Percentiles rank a stretch among this genome's conserved stretches.
These are phyloP conservation scores for Suillus weaverae DNA, from an alignment of 768 basidiomycete genomes.

Conservation along the genomic window DNA sequence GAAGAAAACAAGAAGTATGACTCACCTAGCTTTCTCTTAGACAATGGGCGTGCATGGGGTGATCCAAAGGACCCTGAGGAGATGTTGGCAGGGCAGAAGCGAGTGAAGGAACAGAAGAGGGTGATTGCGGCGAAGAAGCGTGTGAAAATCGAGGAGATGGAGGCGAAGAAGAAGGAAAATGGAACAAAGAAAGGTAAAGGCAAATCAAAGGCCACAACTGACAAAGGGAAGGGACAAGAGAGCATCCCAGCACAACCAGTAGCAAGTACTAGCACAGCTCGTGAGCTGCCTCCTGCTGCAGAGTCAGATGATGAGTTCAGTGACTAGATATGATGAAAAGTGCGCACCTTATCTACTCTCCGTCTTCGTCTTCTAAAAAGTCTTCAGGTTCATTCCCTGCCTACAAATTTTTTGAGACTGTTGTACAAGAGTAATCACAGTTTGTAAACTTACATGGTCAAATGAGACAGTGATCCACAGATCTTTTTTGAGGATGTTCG, in stretches of 20 bases:
- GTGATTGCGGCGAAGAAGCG: not conserved
- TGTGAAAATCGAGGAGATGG: not conserved
- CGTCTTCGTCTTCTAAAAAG: not conserved
- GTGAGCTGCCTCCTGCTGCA: not conserved
- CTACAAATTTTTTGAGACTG: not conserved
- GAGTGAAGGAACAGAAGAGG: not conserved
- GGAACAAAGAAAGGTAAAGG: not conserved
- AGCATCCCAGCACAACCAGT: not conserved
- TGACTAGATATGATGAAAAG: not conserved
- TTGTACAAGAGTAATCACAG: not conserved
- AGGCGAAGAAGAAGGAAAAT: not conserved
- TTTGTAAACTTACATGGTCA: conserved; percentile 5
- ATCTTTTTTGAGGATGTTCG: not conserved
- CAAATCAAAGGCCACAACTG: not conserved
- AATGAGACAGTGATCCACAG: conserved; percentile 1
- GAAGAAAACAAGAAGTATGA: conserved; percentile 9
- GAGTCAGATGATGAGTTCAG: not conserved
- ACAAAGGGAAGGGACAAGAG: not conserved
- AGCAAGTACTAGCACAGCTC: not conserved
- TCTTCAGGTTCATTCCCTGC: not conserved
- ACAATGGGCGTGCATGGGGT: conserved; percentile 1
- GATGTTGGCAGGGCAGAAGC: not conserved
- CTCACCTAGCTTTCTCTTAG: too few species aligned
- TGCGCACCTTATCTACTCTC: not conserved
- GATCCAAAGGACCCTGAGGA: conserved; percentile 6